Base-by-base conservation (phyloP, 2,329 filamentous ascomycete genomes). In the Trichoderma koningii region DNA sequence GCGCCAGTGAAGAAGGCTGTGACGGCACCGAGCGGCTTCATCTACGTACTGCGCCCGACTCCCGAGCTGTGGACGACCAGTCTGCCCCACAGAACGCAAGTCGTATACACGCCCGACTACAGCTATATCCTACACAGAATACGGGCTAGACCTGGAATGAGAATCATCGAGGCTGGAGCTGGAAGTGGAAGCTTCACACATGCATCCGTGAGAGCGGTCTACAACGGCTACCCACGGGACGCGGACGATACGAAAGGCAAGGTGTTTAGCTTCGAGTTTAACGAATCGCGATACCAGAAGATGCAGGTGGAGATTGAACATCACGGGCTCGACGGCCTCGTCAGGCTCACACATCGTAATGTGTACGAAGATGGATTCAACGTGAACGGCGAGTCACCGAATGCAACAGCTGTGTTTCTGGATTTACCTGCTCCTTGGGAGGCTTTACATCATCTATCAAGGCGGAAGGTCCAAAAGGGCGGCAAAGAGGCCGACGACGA, bases 141-240 rank as follows among this genome's bases (percentile, higher is more conserved):
- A 71, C 85, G 89, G 38, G 90, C 89, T 5, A 81, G 89, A 21
- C 91, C 91, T 0, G 91, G 92, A 5, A 84, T 86, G 52, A 84
- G 83, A 21, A 80, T 95, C 42, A 93, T 95, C 63, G 91, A 95
- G 75, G 91, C 91, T 3, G 91, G 91, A 38, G 88, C 90, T 1
- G 91, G 91, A 7, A 93, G 90, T 73, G 91, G 91, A 7, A 93
- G 89, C 71, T 95, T 95, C 71, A 93, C 90, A 0, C 91, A 95
- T 73, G 91, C 91, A 3, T 86, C 90, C 1, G 88, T 85, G 4
- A 83, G 91, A 65, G 90, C 91, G 2, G 87, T 93, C 17, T 95
- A 90, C 77, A 90, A 86, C 70, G 91, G 90, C 9, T 88, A 89
- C 69, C 84, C 87, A 0, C 77, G 76, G 10, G 69, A 70, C n/a